These are phyloP conservation scores for Dactylellina parvicollis DNA, from an alignment of 2,329 filamentous ascomycete genomes.

Conservation along the genomic window DNA sequence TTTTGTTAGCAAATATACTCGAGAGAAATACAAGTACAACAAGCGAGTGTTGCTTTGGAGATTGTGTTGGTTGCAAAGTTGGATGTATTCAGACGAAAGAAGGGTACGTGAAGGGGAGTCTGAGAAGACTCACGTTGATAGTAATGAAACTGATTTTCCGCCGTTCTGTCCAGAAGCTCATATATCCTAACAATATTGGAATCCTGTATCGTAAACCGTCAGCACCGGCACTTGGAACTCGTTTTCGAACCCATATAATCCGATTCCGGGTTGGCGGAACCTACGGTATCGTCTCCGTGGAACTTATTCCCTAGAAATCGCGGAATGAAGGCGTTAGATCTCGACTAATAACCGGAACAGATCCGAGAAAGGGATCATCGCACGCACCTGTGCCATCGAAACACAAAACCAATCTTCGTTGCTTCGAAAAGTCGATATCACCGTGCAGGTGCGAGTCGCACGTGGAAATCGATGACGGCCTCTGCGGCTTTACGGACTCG, in stretches of 20 bases:
- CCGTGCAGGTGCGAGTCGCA: conserved; percentile 31
- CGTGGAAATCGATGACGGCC: conserved; percentile 42
- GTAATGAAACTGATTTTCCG: conserved; percentile 65
- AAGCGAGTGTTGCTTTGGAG: too few species aligned
- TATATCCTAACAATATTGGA: conserved; percentile 68
- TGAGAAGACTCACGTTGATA: conserved; percentile 62
- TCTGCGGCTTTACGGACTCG: conserved; percentile 21
- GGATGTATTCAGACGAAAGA: too few species aligned
- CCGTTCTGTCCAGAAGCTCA: conserved; percentile 63
- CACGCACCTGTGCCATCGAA: conserved; percentile 66
- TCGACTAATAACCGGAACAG: background rate
- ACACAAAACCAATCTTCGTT: conserved; percentile 64
- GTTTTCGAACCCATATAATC: conserved; percentile 13
- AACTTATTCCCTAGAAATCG: conserved; percentile 40
- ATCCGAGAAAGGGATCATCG: conserved; percentile 18
- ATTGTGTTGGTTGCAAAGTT: too few species aligned
- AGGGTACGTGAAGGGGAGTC: background rate
- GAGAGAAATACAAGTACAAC: too few species aligned
- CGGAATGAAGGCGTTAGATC: conserved; percentile 62
- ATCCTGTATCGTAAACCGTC: conserved; percentile 59
- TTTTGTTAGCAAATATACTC: too few species aligned
- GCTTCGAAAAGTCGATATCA: conserved; percentile 42
- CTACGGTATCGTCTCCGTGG: conserved; percentile 51
- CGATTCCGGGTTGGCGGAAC: background rate
- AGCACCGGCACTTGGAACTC: conserved; percentile 32